These are phyloP conservation scores for Talaromyces sp. DNA, from an alignment of 2,329 filamentous ascomycete species.

Conservation along the genomic window DNA sequence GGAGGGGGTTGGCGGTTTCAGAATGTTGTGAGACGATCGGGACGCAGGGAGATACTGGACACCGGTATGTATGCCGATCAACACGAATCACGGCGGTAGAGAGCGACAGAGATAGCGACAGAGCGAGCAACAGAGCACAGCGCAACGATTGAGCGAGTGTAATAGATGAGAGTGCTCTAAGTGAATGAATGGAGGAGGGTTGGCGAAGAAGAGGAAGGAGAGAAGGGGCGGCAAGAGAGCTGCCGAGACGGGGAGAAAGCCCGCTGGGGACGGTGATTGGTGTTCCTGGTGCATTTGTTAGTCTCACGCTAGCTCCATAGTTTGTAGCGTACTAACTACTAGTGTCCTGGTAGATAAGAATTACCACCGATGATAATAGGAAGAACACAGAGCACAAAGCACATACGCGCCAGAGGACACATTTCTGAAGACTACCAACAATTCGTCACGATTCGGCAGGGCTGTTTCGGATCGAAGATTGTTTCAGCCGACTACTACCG, in stretches of 20 bases:
- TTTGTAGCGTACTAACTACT: not conserved
- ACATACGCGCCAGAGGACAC: not conserved
- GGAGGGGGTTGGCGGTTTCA: slow-evolving; percentile 16
- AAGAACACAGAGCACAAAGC: not conserved
- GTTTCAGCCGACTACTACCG: not conserved
- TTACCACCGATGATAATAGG: too few species aligned
- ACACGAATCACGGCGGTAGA: not conserved
- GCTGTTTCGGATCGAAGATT: not conserved
- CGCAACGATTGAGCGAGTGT: not conserved
- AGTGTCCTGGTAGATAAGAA: not conserved
- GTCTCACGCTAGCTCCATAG: too few species aligned
- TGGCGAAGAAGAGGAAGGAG: not conserved
- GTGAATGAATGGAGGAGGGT: not conserved
- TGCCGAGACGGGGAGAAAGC: slow-evolving; percentile 1
- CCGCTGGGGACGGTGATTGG: not conserved
- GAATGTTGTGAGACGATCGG: slow-evolving; percentile 14
- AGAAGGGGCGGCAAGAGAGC: slow-evolving; percentile 2
- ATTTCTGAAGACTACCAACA: not conserved
- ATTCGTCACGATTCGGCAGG: not conserved
- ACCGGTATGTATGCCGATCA: not conserved
- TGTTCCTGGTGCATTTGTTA: not conserved
- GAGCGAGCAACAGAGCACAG: not conserved
- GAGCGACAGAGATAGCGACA: not conserved
- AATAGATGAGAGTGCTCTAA: not conserved
- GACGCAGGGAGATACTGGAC: not conserved